Evolutionary conservation across 257 asterid genomes (phyloP).

Genomic region (Voacanga thouarsii): DNA sequence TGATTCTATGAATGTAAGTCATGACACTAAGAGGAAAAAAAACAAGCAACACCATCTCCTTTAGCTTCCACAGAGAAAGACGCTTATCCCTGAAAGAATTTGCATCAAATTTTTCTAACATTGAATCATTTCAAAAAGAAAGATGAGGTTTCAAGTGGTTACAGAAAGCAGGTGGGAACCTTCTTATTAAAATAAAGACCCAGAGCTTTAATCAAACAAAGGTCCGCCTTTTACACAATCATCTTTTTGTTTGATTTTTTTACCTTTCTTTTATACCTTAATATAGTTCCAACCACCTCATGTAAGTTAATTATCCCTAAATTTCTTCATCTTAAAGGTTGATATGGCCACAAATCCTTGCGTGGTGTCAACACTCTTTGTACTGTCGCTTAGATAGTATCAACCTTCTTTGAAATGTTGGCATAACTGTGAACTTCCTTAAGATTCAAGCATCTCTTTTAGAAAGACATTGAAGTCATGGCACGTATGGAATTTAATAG

Average conservation of each 20-base stretch:
- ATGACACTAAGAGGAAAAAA: background rate
- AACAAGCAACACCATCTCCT: background rate
- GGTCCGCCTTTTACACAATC: background rate
- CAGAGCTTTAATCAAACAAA: background rate
- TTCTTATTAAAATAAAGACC: background rate
- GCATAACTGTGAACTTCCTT: background rate
- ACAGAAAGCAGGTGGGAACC: background rate
- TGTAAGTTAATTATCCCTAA: background rate
- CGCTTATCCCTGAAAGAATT: background rate
- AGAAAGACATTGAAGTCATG: background rate
- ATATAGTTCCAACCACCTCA: background rate
- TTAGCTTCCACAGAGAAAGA: background rate
- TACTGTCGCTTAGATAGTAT: background rate
- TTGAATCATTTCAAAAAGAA: background rate
- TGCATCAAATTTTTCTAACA: background rate
- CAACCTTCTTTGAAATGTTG: background rate
- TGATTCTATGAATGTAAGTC: background rate
- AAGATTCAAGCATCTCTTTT: background rate
- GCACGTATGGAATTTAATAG: background rate
- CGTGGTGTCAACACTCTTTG: background rate
- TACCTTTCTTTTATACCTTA: background rate
- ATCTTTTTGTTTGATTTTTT: background rate
- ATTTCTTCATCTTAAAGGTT: background rate
- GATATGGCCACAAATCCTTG: background rate
- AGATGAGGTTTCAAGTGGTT: background rate